A percentile compares a stretch with the other conserved stretches of the same genome.
These are phyloP conservation scores for Yamadazyma sp. DNA, from an alignment of 805 yeast genomes.

Conservation along the genomic window DNA sequence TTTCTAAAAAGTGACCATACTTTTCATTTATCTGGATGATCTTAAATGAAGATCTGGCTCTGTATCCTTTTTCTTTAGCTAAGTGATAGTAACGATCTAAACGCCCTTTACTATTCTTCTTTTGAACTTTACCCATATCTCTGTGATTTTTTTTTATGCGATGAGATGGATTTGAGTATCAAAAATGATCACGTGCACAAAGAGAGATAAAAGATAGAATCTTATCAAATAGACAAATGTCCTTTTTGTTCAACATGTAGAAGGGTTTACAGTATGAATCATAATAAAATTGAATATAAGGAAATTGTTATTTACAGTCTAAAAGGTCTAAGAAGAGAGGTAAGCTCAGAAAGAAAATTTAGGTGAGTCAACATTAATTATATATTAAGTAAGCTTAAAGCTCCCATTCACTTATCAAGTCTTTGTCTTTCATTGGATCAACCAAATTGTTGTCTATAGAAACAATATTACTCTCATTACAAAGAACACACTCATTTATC, in stretches of 20 bases:
- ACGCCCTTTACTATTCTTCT: conserved; percentile 98
- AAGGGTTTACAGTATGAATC: too few species aligned
- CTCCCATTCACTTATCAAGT: conserved; percentile 48
- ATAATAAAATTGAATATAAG: too few species aligned
- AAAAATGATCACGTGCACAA: too few species aligned
- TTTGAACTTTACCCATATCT: conserved; percentile 84
- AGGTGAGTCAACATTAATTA: too few species aligned
- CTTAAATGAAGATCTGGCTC: conserved; percentile 98
- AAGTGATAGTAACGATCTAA: conserved; percentile 93
- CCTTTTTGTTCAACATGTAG: too few species aligned
- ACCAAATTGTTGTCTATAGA: conserved; percentile 63
- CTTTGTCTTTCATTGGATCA: conserved; percentile 29
- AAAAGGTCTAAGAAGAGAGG: too few species aligned
- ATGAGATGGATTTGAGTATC: conserved; percentile 6
- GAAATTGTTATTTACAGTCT: too few species aligned
- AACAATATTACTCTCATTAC: conserved; percentile 71
- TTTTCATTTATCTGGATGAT: conserved; percentile 93
- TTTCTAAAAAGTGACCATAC: conserved; percentile 91
- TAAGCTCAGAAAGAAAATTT: background rate
- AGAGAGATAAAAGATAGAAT: too few species aligned
- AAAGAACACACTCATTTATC: conserved; percentile 65
- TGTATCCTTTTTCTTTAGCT: conserved; percentile 96
- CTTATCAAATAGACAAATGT: too few species aligned
- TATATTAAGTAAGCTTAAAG: conserved; percentile 27
- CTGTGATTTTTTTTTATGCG: conserved; percentile 5